Evolutionary conservation across 176 grass and related monocot species (phyloP).

Genomic region (Tillandsia fasciculata): DNA sequence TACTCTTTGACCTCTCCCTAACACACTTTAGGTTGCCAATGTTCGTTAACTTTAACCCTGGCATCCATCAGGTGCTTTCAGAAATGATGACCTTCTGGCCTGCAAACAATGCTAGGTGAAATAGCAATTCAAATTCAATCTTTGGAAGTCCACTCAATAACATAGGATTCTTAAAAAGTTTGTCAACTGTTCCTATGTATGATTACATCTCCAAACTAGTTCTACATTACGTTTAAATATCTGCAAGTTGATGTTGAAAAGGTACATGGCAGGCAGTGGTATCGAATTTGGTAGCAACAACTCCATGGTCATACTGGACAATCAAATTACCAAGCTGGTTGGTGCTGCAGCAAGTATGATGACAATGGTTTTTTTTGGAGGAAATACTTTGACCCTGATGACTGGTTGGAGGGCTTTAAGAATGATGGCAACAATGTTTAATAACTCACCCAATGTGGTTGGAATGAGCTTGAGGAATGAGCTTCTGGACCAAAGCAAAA

Average conservation of each 20-base stretch:
- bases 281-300: slow-evolving; percentile 48
- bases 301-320: slow-evolving; percentile 95
- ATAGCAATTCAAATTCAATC: too few species aligned
- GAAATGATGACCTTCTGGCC: too few species aligned
- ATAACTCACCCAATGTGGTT: slow-evolving; percentile 51
- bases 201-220: too few species aligned
- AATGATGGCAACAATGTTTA: slow-evolving; percentile 75
- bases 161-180: too few species aligned
- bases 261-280: slow-evolving; percentile 54
- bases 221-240: not conserved
- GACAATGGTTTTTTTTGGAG: slow-evolving; percentile 86
- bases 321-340: slow-evolving; percentile 81
- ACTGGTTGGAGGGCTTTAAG: slow-evolving; percentile 73
- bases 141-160: too few species aligned
- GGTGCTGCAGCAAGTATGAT: slow-evolving; percentile 71
- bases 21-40: too few species aligned
- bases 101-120: too few species aligned
- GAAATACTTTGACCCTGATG: slow-evolving; percentile 72
- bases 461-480: slow-evolving; percentile 94
- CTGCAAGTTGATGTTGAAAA: not conserved
- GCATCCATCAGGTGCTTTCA: too few species aligned
- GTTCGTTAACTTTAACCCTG: too few species aligned
- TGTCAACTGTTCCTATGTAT: too few species aligned
- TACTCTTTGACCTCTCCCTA: too few species aligned
- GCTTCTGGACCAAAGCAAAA: slow-evolving; percentile 64